A percentile compares a stretch with the other conserved stretches of the same genome.
Conservation (phyloP, 2,329 filamentous ascomycete species). For the Dactylellina sp. region DNA sequence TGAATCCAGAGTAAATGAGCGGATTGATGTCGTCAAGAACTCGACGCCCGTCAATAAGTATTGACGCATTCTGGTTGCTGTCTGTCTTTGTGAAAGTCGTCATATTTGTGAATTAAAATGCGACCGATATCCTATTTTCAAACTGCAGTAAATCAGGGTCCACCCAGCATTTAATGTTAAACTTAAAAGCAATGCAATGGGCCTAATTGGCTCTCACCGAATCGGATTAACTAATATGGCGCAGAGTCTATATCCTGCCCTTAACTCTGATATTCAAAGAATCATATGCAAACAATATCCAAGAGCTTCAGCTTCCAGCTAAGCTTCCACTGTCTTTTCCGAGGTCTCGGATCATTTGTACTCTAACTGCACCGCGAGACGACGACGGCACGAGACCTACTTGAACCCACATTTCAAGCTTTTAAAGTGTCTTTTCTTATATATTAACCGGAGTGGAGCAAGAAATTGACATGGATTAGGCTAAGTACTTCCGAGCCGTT, state of each 20-base stretch:
- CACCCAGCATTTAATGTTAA: neutral
- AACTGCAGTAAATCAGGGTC: neutral
- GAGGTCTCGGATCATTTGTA: neutral
- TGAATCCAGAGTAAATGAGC: conserved; percentile 86
- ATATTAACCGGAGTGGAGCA: conserved; percentile 13
- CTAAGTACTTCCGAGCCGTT: conserved; percentile 9
- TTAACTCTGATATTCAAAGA: neutral
- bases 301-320: neutral
- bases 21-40: conserved; percentile 79
- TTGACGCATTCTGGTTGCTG: conserved; percentile 31
- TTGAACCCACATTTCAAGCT: conserved; percentile 6
- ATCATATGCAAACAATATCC: neutral
- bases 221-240: conserved; percentile 1
- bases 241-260: neutral
- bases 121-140: too few species aligned
- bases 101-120: conserved; percentile 18
- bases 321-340: neutral
- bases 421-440: neutral
- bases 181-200: neutral
- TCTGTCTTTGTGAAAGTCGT: conserved; percentile 43
- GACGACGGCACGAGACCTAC: neutral
- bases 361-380: neutral
- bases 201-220: neutral
- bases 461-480: conserved; percentile 14
- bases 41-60: conserved; percentile 69